Evolutionary conservation across 192 early-diverging fungal species (phyloP).

Genomic region (Entomortierella parvispora): DNA sequence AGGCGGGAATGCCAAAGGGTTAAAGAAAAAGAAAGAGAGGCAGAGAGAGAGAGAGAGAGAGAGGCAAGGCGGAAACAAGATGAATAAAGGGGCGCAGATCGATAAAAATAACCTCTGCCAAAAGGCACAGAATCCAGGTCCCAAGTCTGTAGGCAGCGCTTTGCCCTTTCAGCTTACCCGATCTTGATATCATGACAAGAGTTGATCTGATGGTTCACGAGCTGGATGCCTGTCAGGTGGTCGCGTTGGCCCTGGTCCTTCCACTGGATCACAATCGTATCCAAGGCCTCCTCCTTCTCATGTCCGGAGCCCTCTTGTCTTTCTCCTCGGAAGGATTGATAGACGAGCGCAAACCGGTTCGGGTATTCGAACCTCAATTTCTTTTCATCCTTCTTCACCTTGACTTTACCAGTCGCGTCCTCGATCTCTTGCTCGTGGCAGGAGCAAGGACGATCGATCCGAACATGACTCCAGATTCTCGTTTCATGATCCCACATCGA

Average conservation of each 20-base stretch:
- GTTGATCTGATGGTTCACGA: conserved; percentile 32
- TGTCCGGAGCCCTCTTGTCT: neutral
- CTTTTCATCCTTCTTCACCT: conserved; percentile 33
- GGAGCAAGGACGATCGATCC: conserved; percentile 21
- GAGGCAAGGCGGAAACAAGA: neutral
- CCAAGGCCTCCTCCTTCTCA: conserved; percentile 23
- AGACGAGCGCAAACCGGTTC: conserved; percentile 24
- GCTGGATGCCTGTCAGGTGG: conserved; percentile 37
- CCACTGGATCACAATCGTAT: conserved; percentile 43
- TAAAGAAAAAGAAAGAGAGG: neutral
- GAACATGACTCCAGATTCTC: conserved; percentile 25
- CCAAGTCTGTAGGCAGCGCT: too few species aligned
- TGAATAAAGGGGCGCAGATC: neutral
- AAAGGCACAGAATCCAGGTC: too few species aligned
- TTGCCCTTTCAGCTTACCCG: conserved; percentile 43
- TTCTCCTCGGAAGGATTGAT: conserved; percentile 29
- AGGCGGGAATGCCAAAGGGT: neutral
- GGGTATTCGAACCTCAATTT: conserved; percentile 29
- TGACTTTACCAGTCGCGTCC: conserved; percentile 11
- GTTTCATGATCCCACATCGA: conserved; percentile 39
- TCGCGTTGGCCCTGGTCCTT: conserved; percentile 15
- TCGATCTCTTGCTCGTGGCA: conserved; percentile 39
- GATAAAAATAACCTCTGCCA: too few species aligned
- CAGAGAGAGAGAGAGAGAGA: neutral
- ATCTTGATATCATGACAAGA: conserved; percentile 49